Conservation (phyloP, 148 eudicot genomes). For the Cornus suecica region DNA sequence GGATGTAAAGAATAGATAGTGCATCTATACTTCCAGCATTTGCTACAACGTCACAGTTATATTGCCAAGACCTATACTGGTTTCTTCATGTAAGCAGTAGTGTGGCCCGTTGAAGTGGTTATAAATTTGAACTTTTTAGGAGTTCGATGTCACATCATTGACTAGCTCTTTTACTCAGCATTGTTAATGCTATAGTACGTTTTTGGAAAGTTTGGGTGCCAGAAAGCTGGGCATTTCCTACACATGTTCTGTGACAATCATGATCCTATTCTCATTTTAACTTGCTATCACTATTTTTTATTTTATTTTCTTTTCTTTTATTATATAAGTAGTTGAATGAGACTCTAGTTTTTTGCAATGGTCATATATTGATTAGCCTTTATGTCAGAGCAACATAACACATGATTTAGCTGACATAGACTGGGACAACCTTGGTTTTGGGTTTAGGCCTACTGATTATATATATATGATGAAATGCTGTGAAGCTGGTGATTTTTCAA, state of each 20-base stretch:
- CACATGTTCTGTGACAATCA: not conserved
- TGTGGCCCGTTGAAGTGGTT: not conserved
- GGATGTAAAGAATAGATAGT: not conserved
- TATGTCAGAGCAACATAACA: constrained; percentile 32
- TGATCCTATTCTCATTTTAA: not conserved
- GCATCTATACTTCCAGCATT: not conserved
- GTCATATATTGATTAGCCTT: constrained; percentile 10
- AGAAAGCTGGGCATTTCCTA: not conserved
- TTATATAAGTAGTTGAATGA: not conserved
- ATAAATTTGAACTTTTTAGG: not conserved
- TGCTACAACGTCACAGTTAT: constrained; percentile 8
- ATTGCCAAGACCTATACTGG: not conserved
- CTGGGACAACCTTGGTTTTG: constrained; percentile 96
- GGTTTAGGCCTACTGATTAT: constrained; percentile 72
- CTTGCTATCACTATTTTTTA: not conserved
- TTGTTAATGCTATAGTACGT: not conserved
- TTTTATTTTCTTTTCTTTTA: too few relatives aligned
- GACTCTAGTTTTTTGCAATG: not conserved
- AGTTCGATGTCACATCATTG: not conserved
- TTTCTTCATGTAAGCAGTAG: not conserved
- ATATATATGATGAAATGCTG: constrained; percentile 84
- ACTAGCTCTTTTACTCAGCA: not conserved
- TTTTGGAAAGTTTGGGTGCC: not conserved
- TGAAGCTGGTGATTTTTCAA: constrained; percentile 56
- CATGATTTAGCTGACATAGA: constrained; percentile 65